Evolutionary conservation across 305 asterid species (phyloP).

Genomic region (Salvia sclarea): DNA sequence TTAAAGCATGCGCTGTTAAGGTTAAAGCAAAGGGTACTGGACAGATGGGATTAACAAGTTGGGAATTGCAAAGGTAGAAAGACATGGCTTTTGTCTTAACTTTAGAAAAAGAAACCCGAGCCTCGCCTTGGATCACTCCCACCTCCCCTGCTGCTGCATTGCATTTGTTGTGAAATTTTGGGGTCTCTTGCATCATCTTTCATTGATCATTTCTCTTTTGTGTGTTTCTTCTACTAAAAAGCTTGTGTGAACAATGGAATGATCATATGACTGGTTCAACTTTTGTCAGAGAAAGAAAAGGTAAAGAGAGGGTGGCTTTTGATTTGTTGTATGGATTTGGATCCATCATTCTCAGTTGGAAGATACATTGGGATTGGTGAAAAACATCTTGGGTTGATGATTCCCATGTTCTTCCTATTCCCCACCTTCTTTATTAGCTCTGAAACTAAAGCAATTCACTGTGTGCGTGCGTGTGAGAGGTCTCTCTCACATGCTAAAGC

Average conservation of each 20-base stretch:
- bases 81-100: conserved; percentile 27
- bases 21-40: conserved; percentile 30
- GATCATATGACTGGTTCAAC: conserved; percentile 34
- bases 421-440: conserved; percentile 38
- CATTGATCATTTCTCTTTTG: conserved; percentile 34
- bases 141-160: conserved; percentile 21
- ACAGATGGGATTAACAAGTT: conserved; percentile 24
- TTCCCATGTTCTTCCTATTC: conserved; percentile 31
- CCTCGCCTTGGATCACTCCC: conserved; percentile 49
- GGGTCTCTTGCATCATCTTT: conserved; percentile 34
- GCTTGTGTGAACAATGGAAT: conserved; percentile 41
- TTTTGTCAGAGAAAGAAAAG: conserved; percentile 51
- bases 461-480: neutral
- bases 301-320: conserved; percentile 44
- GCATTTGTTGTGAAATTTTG: conserved; percentile 34
- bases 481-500: neutral
- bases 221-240: conserved; percentile 34
- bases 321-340: conserved; percentile 31
- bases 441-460: conserved; percentile 37
- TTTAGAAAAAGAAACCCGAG: conserved; percentile 38
- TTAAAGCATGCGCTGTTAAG: conserved; percentile 18
- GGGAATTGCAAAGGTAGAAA: conserved; percentile 37
- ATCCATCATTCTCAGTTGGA: conserved; percentile 33
- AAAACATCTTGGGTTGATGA: conserved; percentile 21
- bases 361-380: conserved; percentile 46